Conservation (phyloP, 495 filamentous ascomycete genomes). For the Monascus purpureus region DNA sequence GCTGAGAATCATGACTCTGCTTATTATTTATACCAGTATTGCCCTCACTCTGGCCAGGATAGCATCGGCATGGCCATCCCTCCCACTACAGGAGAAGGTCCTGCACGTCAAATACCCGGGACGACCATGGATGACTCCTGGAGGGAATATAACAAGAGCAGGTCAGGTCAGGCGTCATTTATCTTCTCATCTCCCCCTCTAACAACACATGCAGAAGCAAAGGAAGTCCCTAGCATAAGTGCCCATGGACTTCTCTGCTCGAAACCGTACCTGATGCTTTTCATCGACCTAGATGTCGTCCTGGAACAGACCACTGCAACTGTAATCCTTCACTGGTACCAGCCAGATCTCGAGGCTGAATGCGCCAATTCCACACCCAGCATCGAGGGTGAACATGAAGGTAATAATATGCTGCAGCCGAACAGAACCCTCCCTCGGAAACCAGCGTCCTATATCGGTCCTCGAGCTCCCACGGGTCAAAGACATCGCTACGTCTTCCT, state of each 20-base stretch:
- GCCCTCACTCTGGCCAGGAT: no score
- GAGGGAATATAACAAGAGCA: slow-evolving; percentile 4
- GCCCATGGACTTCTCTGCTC: slow-evolving; percentile 3
- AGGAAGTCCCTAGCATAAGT: slow-evolving; percentile 10
- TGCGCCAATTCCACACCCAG: background rate
- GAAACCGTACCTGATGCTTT: slow-evolving; percentile 13
- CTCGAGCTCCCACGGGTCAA: slow-evolving; percentile 17
- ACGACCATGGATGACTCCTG: slow-evolving; percentile 5
- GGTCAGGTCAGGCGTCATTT: no score
- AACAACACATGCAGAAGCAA: no score
- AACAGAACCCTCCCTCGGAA: background rate
- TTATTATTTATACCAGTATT: no score
- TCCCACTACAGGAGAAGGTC: background rate
- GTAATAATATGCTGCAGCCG: background rate
- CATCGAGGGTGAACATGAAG: background rate
- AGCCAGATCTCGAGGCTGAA: slow-evolving; percentile 10
- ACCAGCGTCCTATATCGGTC: slow-evolving; percentile 17
- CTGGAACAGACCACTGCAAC: slow-evolving; percentile 9
- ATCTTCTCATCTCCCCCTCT: no score
- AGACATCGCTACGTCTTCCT: slow-evolving; percentile 26
- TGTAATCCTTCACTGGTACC: slow-evolving; percentile 27
- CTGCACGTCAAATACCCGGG: slow-evolving; percentile 6
- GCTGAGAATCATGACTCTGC: no score
- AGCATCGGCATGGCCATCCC: no score
- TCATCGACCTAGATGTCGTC: slow-evolving; percentile 24